Base-by-base conservation (phyloP, 805 yeast genomes). In the Ogataea pignaliae region DNA sequence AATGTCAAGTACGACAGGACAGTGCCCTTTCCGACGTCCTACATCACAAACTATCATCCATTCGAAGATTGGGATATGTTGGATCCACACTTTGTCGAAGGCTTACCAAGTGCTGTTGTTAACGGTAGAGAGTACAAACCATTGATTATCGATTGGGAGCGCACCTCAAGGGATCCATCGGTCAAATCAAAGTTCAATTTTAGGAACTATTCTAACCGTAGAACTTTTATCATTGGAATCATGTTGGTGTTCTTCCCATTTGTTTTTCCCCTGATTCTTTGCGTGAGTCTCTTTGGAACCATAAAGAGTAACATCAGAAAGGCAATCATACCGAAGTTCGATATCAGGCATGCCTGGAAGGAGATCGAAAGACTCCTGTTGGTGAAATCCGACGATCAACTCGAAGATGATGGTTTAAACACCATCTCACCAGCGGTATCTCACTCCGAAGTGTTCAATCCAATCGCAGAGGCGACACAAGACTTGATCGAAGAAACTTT, bases 1-100 rank as follows among this genome's bases (percentile, higher is more conserved):
- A 90, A 91, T 64, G 74, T 83, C 18, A 73, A 81, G 44, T 82
- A 86, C 57, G 98, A 90, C 63, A 72, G 97, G 46, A 79, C 95
- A 0, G 98, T 90, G 8, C 83, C 91, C 13, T 91, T 88, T 61
- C 86, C 80, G 65, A 88, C 97, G 0, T 73, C 95, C 0, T 89
- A 72, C 61, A 83, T 91, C 45, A 73, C 91, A 3, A 73, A 81
- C 29, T 75, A 73, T 47, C 79, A 86, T 43, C 96, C 96, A 1
- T 89, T 88, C 59, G 65, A 69, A n/a, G 66, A 65, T 39, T 75
- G 77, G 73, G 73, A 73, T 39, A 57, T 59, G 15, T 60, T 76
- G 40, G 72, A 70, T 35, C 67, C 80, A 44, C 68, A 69, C 30
- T 81, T 70, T 54, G 66, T 81, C 31, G 66, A 70, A 6, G 71